Base-by-base conservation (phyloP, 352 stramenopile species). In the Globisporangium splendens region DNA sequence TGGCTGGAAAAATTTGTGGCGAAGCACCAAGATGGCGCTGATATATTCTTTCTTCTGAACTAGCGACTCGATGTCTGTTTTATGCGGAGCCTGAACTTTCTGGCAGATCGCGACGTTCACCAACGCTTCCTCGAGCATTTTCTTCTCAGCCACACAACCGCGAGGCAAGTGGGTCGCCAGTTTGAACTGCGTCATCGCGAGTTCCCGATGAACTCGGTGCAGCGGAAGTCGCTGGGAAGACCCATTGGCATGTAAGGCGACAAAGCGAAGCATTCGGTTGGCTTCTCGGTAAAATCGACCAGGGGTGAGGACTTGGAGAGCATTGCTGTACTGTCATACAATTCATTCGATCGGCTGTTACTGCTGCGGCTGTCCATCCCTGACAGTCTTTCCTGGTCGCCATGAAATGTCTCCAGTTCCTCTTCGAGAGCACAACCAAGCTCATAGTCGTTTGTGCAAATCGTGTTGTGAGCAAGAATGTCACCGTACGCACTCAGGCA, bases 281-380 rank as follows among this genome's bases (percentile, higher is more conserved):
- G 77, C 72, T 42, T 88, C 80, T 21, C 73, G 72, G 55, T 86
- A 90, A 42, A 90, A 88, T 14, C 75, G 71, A n/a, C n/a, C n/a
- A n/a, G 62, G 0, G 46, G 50, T 11, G 79, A 86, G 6, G 61
- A 50, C 47, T 88, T 85, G 0, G 73, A 73, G 0, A 89, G 63
- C 14, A 68, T 54, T 6, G 44, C 35, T 8, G 17, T 28, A 14
- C 58, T 64, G 58, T 21, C 17, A 24, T 59, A 64, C 12, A 31
- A 21, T 28, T 46, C 22, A 46, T 8, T 43, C 28, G 12, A 13
- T 2, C 13, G 1, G 20, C 41, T 61, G 14, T 8, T 49, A 46
- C 63, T 56, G 28, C 28, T 35, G 28, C 28, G 28, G 28, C 10
- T 35, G 28, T 35, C 28, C 10, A 35, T 8, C 49, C 4, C 1